Percentiles rank a stretch among this genome's conserved stretches.
Conservation (phyloP, 306 rosid species). For the Lablab purpureus region DNA sequence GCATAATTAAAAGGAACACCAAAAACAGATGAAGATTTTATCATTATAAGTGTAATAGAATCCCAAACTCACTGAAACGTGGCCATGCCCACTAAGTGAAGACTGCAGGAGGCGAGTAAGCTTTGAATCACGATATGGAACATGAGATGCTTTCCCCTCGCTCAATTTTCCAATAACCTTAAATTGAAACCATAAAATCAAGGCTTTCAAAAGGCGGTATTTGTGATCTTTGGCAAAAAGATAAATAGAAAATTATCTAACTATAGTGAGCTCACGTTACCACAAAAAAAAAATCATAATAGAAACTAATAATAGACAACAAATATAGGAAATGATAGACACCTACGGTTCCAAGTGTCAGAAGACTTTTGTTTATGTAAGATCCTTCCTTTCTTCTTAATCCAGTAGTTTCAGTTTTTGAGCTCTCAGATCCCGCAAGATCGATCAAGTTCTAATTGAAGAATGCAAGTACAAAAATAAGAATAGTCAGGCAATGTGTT, state of each 20-base stretch:
- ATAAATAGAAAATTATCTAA: conserved; percentile 30
- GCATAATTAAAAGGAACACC: conserved; percentile 20
- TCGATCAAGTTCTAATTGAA: conserved; percentile 84
- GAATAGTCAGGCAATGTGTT: conserved; percentile 19
- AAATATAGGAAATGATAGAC: conserved; percentile 37
- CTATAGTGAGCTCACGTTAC: neutral
- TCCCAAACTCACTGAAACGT: conserved; percentile 87
- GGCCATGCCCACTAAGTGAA: conserved; percentile 94
- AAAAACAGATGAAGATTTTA: conserved; percentile 32
- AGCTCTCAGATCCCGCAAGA: conserved; percentile 99
- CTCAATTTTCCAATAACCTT: conserved; percentile 98
- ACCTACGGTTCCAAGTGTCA: conserved; percentile 99
- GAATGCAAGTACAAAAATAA: conserved; percentile 35
- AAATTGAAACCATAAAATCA: conserved; percentile 58
- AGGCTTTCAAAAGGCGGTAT: conserved; percentile 22
- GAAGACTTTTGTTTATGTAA: conserved; percentile 96
- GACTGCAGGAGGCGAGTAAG: conserved; percentile 99
- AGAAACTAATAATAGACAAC: conserved; percentile 33
- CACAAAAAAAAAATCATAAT: conserved; percentile 25
- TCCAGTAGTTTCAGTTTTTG: conserved; percentile 98
- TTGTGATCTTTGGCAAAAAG: conserved; percentile 28
- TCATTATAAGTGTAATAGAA: conserved; percentile 36
- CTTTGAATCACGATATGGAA: conserved; percentile 98
- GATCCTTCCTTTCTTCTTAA: conserved; percentile 98
- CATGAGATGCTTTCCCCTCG: conserved; percentile 99